Evolutionary conservation across 2,329 filamentous ascomycete species (phyloP).

Genomic region (Anthostomella pinea): DNA sequence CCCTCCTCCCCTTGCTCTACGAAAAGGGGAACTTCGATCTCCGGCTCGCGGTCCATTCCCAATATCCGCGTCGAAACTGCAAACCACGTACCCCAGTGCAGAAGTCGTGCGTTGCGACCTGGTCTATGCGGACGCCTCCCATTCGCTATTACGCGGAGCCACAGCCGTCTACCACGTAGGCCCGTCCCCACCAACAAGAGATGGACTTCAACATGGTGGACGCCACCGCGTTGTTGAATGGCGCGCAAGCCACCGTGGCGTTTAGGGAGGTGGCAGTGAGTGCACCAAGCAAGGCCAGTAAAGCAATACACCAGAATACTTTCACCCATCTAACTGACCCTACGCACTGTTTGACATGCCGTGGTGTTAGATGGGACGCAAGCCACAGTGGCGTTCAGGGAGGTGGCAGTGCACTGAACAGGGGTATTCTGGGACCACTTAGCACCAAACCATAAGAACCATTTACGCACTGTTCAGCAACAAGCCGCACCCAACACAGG

Average conservation of each 20-base stretch:
- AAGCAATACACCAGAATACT: constrained; percentile 12
- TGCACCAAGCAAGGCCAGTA: constrained; percentile 38
- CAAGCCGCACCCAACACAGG: too few species aligned
- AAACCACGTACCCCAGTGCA: constrained; percentile 29
- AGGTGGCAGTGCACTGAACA: too few species aligned
- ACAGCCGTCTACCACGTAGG: constrained; percentile 32
- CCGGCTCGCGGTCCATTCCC: constrained; percentile 32
- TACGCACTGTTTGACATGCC: too few species aligned
- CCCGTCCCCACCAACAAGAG: constrained; percentile 30
- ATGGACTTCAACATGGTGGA: constrained; percentile 37
- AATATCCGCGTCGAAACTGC: constrained; percentile 26
- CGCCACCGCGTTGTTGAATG: constrained; percentile 27
- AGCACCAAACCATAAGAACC: too few species aligned
- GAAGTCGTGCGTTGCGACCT: constrained; percentile 21
- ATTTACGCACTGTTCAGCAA: too few species aligned
- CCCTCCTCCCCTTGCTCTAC: constrained; percentile 33
- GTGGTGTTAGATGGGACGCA: too few species aligned
- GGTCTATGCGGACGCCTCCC: background rate
- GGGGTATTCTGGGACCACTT: too few species aligned
- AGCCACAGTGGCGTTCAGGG: too few species aligned
- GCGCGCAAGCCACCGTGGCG: too few species aligned
- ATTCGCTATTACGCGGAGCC: constrained; percentile 19
- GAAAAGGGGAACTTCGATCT: constrained; percentile 29
- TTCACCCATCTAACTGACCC: too few species aligned
- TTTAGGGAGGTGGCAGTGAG: too few species aligned